phyloP scores from a whole-genome alignment of 352 stramenopile species.

The Pythium dissimile region DNA sequence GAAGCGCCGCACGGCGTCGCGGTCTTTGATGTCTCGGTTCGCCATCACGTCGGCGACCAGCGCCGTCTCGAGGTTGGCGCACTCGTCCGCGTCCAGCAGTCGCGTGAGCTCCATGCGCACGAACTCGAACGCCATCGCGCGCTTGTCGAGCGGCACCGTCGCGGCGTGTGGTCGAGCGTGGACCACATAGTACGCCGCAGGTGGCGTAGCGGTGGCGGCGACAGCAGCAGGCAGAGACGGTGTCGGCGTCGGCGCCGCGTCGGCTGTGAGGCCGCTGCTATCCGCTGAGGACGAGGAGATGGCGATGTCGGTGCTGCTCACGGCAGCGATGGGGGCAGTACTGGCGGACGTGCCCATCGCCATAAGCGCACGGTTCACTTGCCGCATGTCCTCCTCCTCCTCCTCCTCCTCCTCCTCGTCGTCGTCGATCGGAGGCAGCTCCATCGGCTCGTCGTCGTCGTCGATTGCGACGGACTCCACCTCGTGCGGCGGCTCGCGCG shows the following conservation, averaged over 20 bases:
- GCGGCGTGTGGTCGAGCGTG: conserved; percentile 26
- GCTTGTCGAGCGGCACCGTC: conserved; percentile 38
- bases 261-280: too few relatives aligned
- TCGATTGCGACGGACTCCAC: too few relatives aligned
- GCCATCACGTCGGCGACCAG: conserved; percentile 58
- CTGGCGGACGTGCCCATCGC: not conserved
- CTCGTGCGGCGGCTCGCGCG: too few relatives aligned
- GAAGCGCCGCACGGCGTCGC: conserved; percentile 61
- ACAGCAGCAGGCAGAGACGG: not conserved
- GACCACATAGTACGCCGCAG: conserved; percentile 47
- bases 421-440: conserved; percentile 27
- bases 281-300: too few relatives aligned
- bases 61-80: conserved; percentile 34
- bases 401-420: conserved; percentile 18
- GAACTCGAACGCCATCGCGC: conserved; percentile 52
- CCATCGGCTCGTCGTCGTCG: conserved; percentile 27
- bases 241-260: not conserved
- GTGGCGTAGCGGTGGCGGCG: not conserved
- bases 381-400: conserved; percentile 16
- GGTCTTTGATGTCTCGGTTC: conserved; percentile 47
- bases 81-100: conserved; percentile 44
- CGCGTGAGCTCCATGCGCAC: conserved; percentile 51
- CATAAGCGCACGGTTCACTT: conserved; percentile 5
- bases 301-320: too few relatives aligned
- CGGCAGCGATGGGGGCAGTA: too few relatives aligned